Conservation (phyloP, 768 basidiomycete species). For the Leucosporidium yakuticum region DNA sequence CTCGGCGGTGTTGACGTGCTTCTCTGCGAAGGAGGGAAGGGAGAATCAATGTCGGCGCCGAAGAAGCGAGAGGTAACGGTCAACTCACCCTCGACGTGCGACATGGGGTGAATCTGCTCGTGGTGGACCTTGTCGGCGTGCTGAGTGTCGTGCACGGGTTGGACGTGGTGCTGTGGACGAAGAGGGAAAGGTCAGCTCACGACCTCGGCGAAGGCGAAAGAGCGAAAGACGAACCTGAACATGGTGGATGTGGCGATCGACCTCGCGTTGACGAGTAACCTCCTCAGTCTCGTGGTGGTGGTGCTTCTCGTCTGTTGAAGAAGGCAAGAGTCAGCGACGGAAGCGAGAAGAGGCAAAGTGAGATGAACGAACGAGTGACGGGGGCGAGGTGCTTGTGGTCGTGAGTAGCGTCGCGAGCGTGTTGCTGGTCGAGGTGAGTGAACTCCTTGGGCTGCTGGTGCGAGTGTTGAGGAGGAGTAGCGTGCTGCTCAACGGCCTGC, state of each 20-base stretch:
- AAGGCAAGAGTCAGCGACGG: neutral
- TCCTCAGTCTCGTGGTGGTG: slow-evolving; percentile 32
- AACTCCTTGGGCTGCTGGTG: slow-evolving; percentile 14
- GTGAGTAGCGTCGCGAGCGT: slow-evolving; percentile 19
- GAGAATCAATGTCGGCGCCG: too few species aligned
- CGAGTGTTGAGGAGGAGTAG: neutral
- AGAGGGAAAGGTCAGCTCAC: neutral
- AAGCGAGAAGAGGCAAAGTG: neutral
- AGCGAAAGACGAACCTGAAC: slow-evolving; percentile 9
- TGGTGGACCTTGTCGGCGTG: slow-evolving; percentile 14
- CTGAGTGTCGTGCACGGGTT: slow-evolving; percentile 29
- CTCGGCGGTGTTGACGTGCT: slow-evolving; percentile 29
- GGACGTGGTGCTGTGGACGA: slow-evolving; percentile 7
- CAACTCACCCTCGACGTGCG: slow-evolving; percentile 13
- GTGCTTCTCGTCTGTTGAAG: slow-evolving; percentile 15
- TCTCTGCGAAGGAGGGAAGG: neutral
- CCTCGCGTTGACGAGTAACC: slow-evolving; percentile 28
- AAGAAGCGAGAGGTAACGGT: neutral
- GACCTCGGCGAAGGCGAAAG: neutral
- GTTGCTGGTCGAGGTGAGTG: slow-evolving; percentile 4
- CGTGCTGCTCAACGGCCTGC: slow-evolving; percentile 19
- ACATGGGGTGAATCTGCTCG: slow-evolving; percentile 16
- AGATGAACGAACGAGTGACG: slow-evolving; percentile 22
- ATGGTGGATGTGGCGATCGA: slow-evolving; percentile 32
- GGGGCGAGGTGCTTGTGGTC: slow-evolving; percentile 32